Evolutionary conservation across 768 basidiomycete genomes (phyloP).

Genomic region (Rhodocollybia butyracea): DNA sequence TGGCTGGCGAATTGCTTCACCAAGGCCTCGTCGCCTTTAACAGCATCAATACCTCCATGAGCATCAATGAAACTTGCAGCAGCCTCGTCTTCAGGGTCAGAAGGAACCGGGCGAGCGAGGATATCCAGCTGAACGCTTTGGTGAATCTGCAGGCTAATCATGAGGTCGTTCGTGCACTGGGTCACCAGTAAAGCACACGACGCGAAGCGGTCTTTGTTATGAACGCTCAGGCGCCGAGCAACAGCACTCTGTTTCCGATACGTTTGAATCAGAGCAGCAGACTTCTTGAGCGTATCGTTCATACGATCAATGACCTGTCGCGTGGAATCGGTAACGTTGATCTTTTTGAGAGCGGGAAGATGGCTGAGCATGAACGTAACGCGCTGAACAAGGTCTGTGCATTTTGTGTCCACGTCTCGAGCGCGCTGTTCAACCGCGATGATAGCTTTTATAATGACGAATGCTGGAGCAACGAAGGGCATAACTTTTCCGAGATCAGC

Average conservation of each 20-base stretch:
- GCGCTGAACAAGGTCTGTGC: conserved; percentile 36
- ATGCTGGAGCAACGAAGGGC: conserved; percentile 36
- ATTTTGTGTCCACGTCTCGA: conserved; percentile 36
- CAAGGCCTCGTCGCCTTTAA: conserved; percentile 31
- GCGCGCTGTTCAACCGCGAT: conserved; percentile 35
- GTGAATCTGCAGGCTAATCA: conserved; percentile 40
- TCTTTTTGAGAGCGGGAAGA: conserved; percentile 28
- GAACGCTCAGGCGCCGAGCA: conserved; percentile 33
- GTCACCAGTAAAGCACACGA: conserved; percentile 28
- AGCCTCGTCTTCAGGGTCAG: conserved; percentile 33
- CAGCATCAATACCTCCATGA: conserved; percentile 34
- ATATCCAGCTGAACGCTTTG: conserved; percentile 35
- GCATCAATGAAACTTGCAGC: conserved; percentile 30
- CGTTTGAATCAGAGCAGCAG: conserved; percentile 34
- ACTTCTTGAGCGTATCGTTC: conserved; percentile 32
- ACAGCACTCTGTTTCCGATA: conserved; percentile 34
- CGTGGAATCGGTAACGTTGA: conserved; percentile 30
- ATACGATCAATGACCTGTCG: conserved; percentile 35
- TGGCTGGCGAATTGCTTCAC: conserved; percentile 35
- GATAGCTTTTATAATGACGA: conserved; percentile 36
- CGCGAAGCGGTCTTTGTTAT: conserved; percentile 34
- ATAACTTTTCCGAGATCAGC: conserved; percentile 33
- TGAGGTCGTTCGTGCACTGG: conserved; percentile 31
- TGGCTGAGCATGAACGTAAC: conserved; percentile 41
- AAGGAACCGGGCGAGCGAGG: conserved; percentile 31